Percentiles rank a stretch among this genome's conserved stretches.
phyloP scores from a whole-genome alignment of 73 alveolate species.

The Paraurostyla sp. region DNA sequence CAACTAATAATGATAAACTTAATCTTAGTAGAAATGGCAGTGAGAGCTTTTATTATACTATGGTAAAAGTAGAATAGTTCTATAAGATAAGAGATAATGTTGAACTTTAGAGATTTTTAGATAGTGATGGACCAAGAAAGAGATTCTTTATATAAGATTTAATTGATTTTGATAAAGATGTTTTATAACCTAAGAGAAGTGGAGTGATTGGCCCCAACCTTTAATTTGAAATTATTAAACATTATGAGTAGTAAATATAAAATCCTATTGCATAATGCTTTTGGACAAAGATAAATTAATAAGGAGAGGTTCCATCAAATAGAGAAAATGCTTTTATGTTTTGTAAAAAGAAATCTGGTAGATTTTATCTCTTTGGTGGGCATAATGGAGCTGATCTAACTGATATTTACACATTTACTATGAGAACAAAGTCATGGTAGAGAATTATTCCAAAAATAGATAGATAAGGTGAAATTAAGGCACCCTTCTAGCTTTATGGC shows the following conservation, averaged over 20 bases:
- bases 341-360: neutral
- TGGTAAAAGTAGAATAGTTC: neutral
- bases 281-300: neutral
- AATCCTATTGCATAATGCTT: neutral
- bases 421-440: slow-evolving; percentile 10
- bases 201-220: slow-evolving; percentile 26
- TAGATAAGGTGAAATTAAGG: slow-evolving; percentile 30
- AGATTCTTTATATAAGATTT: slow-evolving; percentile 8
- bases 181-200: neutral
- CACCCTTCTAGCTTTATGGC: slow-evolving; percentile 14
- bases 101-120: neutral
- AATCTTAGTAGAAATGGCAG: neutral
- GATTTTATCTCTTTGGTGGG: slow-evolving; percentile 15
- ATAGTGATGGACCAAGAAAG: neutral
- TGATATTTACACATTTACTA: slow-evolving; percentile 34
- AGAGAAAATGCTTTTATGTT: slow-evolving; percentile 29
- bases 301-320: slow-evolving; percentile 35
- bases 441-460: slow-evolving; percentile 24
- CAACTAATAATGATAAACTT: too few species aligned
- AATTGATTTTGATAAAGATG: slow-evolving; percentile 32
- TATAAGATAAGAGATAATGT: slow-evolving; percentile 33
- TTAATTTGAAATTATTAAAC: neutral
- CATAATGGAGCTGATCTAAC: slow-evolving; percentile 56
- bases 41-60: neutral
- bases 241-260: neutral